These are phyloP conservation scores for Chondrostereum purpureum DNA, from an alignment of 1,284 basidiomycete genomes.

Conservation along the genomic window DNA sequence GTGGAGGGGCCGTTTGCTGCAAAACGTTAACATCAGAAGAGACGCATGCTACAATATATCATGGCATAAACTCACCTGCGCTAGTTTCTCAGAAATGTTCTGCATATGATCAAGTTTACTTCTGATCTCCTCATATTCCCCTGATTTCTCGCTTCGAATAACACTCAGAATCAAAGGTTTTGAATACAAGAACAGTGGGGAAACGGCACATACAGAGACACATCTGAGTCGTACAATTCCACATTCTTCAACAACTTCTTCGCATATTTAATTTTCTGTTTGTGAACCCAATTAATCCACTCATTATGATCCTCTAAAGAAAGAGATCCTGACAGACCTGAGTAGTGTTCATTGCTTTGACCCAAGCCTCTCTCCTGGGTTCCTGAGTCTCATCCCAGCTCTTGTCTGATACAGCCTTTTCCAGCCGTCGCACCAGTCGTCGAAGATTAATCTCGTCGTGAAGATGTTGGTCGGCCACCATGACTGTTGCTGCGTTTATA, in stretches of 20 bases:
- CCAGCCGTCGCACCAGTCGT: constrained; percentile 54
- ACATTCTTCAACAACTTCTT: constrained; percentile 51
- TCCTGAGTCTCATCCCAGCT: constrained; percentile 34
- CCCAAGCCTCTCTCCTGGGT: constrained; percentile 17
- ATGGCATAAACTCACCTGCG: constrained; percentile 31
- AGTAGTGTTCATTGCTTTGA: constrained; percentile 48
- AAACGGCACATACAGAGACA: constrained; percentile 34
- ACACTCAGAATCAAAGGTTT: constrained; percentile 22
- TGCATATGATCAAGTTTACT: constrained; percentile 1
- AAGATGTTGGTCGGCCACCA: background rate
- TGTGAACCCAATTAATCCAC: too few species aligned
- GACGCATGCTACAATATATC: background rate
- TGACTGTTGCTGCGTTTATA: too few species aligned
- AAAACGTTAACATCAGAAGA: constrained; percentile 5
- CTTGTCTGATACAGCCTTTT: constrained; percentile 43
- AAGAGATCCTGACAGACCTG: constrained; percentile 37
- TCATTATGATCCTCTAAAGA: too few species aligned
- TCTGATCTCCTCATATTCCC: background rate
- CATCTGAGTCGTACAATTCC: constrained; percentile 38
- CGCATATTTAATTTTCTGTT: constrained; percentile 59
- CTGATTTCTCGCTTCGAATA: constrained; percentile 7
- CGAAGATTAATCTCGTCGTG: constrained; percentile 68
- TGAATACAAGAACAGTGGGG: background rate
- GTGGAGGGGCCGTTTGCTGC: constrained; percentile 31
- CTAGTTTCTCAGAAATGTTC: constrained; percentile 26